Evolutionary conservation across 2,329 filamentous ascomycete genomes (phyloP).

Genomic region (Bimuria novae-zelandiae): DNA sequence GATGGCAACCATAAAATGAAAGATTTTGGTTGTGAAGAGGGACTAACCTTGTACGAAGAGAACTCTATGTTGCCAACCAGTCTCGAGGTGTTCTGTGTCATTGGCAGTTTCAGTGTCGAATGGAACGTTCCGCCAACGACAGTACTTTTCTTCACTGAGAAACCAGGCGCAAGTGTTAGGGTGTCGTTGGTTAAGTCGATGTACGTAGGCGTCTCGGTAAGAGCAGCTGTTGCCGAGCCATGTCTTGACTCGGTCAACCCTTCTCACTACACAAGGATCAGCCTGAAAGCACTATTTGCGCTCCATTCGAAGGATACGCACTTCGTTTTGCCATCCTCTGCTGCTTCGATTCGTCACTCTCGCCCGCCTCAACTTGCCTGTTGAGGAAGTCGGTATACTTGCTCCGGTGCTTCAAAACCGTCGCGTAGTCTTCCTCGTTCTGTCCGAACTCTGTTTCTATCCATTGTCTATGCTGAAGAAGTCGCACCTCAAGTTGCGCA

Average conservation of each 20-base stretch:
- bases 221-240: constrained; percentile 30
- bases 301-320: constrained; percentile 4
- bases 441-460: constrained; percentile 28
- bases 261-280: constrained; percentile 18
- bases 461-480: constrained; percentile 31
- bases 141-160: constrained; percentile 24
- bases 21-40: too few relatives aligned
- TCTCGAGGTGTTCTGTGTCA: constrained; percentile 17
- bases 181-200: constrained; percentile 14
- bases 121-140: constrained; percentile 26
- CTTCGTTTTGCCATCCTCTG: constrained; percentile 29
- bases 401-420: constrained; percentile 23
- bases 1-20: too few relatives aligned
- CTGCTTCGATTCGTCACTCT: constrained; percentile 17
- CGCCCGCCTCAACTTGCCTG: constrained; percentile 12
- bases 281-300: too few relatives aligned
- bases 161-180: constrained; percentile 34
- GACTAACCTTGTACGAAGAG: constrained; percentile 37
- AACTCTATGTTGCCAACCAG: constrained; percentile 33
- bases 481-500: constrained; percentile 26
- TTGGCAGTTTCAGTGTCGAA: constrained; percentile 28
- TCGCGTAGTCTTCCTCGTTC: constrained; percentile 20
- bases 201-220: constrained; percentile 16
- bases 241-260: constrained; percentile 29
- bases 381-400: constrained; percentile 28